Conservation (phyloP, 257 asterid species). For the Solanum pennellii region DNA sequence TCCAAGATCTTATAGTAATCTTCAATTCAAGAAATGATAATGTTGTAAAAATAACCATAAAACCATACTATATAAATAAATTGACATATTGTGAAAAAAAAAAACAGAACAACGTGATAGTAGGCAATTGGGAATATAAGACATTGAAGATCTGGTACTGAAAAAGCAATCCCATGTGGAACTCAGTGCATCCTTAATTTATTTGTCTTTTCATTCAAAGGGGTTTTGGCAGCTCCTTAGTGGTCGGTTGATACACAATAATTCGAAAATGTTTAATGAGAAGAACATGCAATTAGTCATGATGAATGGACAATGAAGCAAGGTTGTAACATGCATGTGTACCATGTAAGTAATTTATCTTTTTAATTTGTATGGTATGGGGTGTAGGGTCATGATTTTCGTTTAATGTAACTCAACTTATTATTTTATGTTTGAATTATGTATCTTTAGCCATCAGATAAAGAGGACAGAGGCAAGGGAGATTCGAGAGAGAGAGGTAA, state of each 20-base stretch:
- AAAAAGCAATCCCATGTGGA: not conserved
- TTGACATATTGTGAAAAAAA: not conserved
- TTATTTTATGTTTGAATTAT: not conserved
- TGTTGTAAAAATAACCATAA: not conserved
- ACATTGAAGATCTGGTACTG: not conserved
- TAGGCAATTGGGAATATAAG: not conserved
- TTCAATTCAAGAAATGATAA: not conserved
- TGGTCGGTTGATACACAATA: not conserved
- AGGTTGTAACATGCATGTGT: not conserved
- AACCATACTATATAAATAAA: not conserved
- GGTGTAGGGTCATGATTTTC: not conserved
- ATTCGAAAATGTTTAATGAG: not conserved
- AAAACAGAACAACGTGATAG: not conserved
- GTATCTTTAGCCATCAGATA: not conserved
- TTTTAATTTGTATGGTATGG: not conserved
- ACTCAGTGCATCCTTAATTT: not conserved
- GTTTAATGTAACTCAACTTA: not conserved
- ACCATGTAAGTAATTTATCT: not conserved
- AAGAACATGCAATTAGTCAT: not conserved
- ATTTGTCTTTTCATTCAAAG: not conserved
- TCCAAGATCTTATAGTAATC: not conserved
- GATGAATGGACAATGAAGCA: not conserved
- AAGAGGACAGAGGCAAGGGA: too few relatives aligned
- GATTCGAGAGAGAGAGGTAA: too few relatives aligned
- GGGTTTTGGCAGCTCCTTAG: not conserved